Evolutionary conservation across 2,329 filamentous ascomycete species (phyloP).

Genomic region (Scedosporium minutisporum): DNA sequence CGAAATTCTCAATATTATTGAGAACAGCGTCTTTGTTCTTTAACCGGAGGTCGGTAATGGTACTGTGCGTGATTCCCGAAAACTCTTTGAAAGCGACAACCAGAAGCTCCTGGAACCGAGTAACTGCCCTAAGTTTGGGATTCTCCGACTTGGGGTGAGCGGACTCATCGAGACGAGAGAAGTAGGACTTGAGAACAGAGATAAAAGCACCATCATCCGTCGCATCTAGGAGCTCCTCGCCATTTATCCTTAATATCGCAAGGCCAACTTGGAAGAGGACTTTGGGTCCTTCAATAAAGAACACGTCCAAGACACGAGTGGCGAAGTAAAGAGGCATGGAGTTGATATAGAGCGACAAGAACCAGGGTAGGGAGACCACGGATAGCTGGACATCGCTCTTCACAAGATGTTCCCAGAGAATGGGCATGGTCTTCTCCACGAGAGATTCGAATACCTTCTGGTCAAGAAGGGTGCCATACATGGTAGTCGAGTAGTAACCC

Average conservation of each 20-base stretch:
- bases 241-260: conserved; percentile 94
- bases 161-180: conserved; percentile 84
- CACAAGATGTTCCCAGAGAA: conserved; percentile 95
- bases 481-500: conserved; percentile 96
- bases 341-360: conserved; percentile 96
- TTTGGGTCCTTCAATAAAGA: conserved; percentile 96
- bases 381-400: conserved; percentile 96
- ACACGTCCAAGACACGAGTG: conserved; percentile 91
- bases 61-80: conserved; percentile 85
- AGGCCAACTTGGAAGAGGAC: conserved; percentile 94
- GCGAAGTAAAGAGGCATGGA: conserved; percentile 98
- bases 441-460: conserved; percentile 96
- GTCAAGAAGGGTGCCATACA: conserved; percentile 96
- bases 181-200: conserved; percentile 90
- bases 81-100: conserved; percentile 99
- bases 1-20: conserved; percentile 93
- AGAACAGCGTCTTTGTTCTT: conserved; percentile 93
- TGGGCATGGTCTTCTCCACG: conserved; percentile 98
- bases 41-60: conserved; percentile 75
- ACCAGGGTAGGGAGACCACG: conserved; percentile 95
- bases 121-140: conserved; percentile 85
- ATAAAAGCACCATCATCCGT: conserved; percentile 95
- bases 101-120: conserved; percentile 95
- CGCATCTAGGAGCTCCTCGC: conserved; percentile 88
- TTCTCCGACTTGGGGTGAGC: conserved; percentile 95